These are phyloP conservation scores for Bipolaris bicolor DNA, from an alignment of 2,329 filamentous ascomycete species.

Conservation along the genomic window DNA sequence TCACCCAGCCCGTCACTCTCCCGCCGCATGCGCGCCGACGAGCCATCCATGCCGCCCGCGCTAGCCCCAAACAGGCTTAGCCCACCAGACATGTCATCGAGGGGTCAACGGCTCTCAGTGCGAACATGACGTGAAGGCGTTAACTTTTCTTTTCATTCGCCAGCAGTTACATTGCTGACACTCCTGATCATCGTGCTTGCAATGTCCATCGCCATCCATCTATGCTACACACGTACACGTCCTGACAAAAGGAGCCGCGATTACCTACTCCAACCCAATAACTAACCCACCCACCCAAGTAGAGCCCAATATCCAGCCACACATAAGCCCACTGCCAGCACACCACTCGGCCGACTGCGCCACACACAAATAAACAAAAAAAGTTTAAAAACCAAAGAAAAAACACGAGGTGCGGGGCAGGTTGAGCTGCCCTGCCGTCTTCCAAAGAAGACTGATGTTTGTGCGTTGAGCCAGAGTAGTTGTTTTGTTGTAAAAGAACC, in stretches of 20 bases:
- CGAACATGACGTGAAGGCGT: slow-evolving; percentile 14
- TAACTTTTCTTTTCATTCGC: slow-evolving; percentile 25
- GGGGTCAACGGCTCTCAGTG: slow-evolving; percentile 2
- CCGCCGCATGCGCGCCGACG: slow-evolving; percentile 36
- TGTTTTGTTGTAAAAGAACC: slow-evolving; percentile 85
- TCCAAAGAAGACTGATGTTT: slow-evolving; percentile 60
- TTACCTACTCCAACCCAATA: slow-evolving; percentile 10
- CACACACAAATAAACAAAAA: slow-evolving; percentile 18
- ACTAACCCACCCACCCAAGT: slow-evolving; percentile 19
- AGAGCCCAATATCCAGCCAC: slow-evolving; percentile 6
- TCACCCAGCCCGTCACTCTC: slow-evolving; percentile 29
- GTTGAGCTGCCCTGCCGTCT: slow-evolving; percentile 67
- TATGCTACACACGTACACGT: not conserved
- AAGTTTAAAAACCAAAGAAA: slow-evolving; percentile 14
- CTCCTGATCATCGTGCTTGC: slow-evolving; percentile 11
- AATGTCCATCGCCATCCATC: not conserved
- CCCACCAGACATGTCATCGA: slow-evolving; percentile 18
- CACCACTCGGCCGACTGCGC: slow-evolving; percentile 24
- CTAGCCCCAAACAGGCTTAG: slow-evolving; percentile 5
- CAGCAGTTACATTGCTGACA: slow-evolving; percentile 7
- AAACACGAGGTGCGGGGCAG: slow-evolving; percentile 55
- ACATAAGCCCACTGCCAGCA: slow-evolving; percentile 11
- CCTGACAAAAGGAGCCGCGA: slow-evolving; percentile 13
- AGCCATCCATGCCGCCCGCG: slow-evolving; percentile 13
- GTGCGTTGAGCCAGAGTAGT: slow-evolving; percentile 75